A percentile compares a stretch with the other conserved stretches of the same genome.
Conservation (phyloP, 2,329 filamentous ascomycete species). For the Ceratocystis variospora region DNA sequence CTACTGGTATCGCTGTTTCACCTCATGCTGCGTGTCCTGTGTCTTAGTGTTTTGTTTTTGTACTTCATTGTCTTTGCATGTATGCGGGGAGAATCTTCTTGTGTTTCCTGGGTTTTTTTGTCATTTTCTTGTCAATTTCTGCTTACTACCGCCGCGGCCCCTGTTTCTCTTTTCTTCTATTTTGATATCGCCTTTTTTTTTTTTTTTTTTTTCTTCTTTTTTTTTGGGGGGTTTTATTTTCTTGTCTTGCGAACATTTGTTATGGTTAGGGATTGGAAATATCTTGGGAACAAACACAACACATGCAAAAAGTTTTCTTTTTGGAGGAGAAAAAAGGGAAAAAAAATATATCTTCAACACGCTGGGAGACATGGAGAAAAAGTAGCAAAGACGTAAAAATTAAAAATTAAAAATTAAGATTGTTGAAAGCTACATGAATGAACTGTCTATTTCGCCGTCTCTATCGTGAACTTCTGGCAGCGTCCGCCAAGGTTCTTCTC, state of each 20-base stretch:
- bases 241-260: not conserved
- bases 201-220: conserved; percentile 4
- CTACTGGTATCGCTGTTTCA: not conserved
- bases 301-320: too few relatives aligned
- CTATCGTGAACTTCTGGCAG: too few relatives aligned
- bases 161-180: not conserved
- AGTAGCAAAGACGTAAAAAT: too few relatives aligned
- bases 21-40: not conserved
- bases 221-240: not conserved
- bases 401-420: too few relatives aligned
- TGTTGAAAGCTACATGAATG: too few relatives aligned
- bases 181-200: not conserved
- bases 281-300: not conserved
- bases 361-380: too few relatives aligned
- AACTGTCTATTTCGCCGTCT: too few relatives aligned
- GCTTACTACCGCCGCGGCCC: not conserved
- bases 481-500: too few relatives aligned
- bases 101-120: not conserved
- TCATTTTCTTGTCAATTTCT: not conserved
- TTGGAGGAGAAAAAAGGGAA: too few relatives aligned
- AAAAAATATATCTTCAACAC: too few relatives aligned
- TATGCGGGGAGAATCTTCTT: not conserved
- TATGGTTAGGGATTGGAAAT: not conserved
- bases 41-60: conserved; percentile 1
- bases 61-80: not conserved